These are phyloP conservation scores for Plantago coronopus DNA, from an alignment of 305 asterid species.

Conservation along the genomic window DNA sequence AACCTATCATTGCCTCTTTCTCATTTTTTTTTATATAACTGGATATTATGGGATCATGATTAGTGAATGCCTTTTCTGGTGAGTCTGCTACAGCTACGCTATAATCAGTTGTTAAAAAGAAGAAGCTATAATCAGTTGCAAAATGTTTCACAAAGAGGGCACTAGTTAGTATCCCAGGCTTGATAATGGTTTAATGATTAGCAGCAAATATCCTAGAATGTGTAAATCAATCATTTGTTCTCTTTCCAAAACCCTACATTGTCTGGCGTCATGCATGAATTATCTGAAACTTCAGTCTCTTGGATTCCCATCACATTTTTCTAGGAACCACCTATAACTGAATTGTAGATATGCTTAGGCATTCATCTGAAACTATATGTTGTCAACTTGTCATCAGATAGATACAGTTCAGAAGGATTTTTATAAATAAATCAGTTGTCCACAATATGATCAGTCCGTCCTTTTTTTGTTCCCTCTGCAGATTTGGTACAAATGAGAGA, in stretches of 20 bases:
- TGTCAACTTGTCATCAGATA: neutral
- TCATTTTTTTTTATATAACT: too few relatives aligned
- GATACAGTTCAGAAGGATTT: constrained; percentile 8
- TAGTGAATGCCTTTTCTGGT: too few relatives aligned
- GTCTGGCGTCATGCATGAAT: constrained; percentile 4
- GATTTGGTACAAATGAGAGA: constrained; percentile 79
- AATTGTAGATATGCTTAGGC: constrained; percentile 7
- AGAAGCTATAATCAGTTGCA: too few relatives aligned
- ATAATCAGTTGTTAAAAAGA: too few relatives aligned
- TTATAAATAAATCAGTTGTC: constrained; percentile 4
- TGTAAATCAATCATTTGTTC: constrained; percentile 13
- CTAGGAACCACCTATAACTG: neutral
- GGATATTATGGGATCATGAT: too few relatives aligned
- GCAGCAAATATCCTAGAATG: neutral
- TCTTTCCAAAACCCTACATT: constrained; percentile 1
- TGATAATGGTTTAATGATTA: neutral
- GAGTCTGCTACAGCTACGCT: too few relatives aligned
- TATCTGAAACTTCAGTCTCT: constrained; percentile 4
- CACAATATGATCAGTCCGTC: constrained; percentile 14
- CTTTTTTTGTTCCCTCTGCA: constrained; percentile 39
- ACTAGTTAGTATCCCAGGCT: too few relatives aligned
- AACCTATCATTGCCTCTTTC: too few relatives aligned
- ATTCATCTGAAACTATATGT: constrained; percentile 6
- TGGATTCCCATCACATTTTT: neutral
- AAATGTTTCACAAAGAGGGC: too few relatives aligned